A percentile compares a stretch with the other conserved stretches of the same genome.
phyloP scores from a whole-genome alignment of 108 stramenopile genomes.

The Nitzschia sp. region DNA sequence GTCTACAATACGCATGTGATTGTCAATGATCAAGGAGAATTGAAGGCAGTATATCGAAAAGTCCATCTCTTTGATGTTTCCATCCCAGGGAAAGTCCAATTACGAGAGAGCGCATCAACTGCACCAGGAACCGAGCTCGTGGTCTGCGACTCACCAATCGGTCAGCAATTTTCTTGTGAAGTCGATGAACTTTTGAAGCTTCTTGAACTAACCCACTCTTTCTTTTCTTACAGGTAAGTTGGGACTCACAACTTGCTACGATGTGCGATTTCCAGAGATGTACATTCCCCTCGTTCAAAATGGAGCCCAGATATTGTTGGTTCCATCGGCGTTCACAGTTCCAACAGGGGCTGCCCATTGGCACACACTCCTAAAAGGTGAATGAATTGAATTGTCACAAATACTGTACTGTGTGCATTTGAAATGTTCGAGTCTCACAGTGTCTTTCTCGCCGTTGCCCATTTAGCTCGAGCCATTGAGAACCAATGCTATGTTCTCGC shows the following conservation, averaged over 20 bases:
- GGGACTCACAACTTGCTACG: constrained; percentile 95
- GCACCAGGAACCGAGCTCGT: constrained; percentile 77
- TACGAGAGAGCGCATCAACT: constrained; percentile 83
- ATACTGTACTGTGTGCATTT: background rate
- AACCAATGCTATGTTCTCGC: constrained; percentile 95
- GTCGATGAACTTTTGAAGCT: background rate
- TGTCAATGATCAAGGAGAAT: constrained; percentile 66
- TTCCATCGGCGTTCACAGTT: constrained; percentile 94
- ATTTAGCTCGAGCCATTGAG: constrained; percentile 91
- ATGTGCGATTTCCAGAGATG: constrained; percentile 94
- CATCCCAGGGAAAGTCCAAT: constrained; percentile 73
- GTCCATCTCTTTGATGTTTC: constrained; percentile 96
- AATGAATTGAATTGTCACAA: too few species aligned
- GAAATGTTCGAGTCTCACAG: too few species aligned
- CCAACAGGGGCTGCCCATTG: constrained; percentile 97
- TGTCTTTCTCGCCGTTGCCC: too few species aligned
- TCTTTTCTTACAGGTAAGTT: constrained; percentile 39
- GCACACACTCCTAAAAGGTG: constrained; percentile 86
- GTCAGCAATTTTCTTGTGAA: constrained; percentile 37
- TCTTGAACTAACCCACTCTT: background rate
- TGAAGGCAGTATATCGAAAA: constrained; percentile 81
- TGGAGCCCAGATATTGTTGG: constrained; percentile 83
- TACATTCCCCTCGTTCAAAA: constrained; percentile 61
- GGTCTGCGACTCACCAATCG: constrained; percentile 86
- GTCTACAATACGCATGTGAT: constrained; percentile 97